Evolutionary conservation across 2,329 filamentous ascomycete species (phyloP).

Genomic region (Sporothrix humicola): DNA sequence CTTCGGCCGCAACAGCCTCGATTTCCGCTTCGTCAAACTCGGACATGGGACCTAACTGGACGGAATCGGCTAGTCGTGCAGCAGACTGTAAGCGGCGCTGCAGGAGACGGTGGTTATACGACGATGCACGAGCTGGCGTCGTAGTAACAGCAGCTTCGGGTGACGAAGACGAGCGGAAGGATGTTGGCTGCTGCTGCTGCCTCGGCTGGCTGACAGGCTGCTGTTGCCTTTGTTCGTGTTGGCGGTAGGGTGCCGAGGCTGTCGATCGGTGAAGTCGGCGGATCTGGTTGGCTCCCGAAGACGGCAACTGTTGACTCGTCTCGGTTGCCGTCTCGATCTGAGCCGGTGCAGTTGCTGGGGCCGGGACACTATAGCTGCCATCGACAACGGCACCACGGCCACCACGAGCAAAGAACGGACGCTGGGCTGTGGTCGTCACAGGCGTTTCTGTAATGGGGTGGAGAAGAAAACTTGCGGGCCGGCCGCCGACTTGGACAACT

Average conservation of each 20-base stretch:
- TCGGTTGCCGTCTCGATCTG: not conserved
- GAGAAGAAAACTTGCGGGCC: slow-evolving; percentile 25
- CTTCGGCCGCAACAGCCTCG: slow-evolving; percentile 12
- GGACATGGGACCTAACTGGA: slow-evolving; percentile 40
- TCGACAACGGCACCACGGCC: not conserved
- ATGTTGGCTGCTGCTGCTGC: slow-evolving; percentile 11
- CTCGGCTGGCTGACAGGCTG: not conserved
- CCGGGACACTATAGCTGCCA: slow-evolving; percentile 32
- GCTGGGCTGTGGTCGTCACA: not conserved
- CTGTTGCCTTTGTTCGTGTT: not conserved
- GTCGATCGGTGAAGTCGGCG: slow-evolving; percentile 32
- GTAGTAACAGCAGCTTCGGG: not conserved
- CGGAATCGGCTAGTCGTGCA: slow-evolving; percentile 38
- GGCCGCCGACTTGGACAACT: not conserved
- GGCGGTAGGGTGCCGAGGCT: not conserved
- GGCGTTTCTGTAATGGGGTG: slow-evolving; percentile 32
- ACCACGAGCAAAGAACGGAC: not conserved
- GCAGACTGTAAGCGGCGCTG: slow-evolving; percentile 38
- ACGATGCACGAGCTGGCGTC: not conserved
- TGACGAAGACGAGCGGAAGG: slow-evolving; percentile 17
- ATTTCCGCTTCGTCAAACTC: slow-evolving; percentile 38
- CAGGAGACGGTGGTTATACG: slow-evolving; percentile 29
- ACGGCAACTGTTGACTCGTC: not conserved
- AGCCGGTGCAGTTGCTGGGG: not conserved
- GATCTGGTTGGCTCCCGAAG: slow-evolving; percentile 11